Base-by-base conservation (phyloP, 352 stramenopile species). In the Phytopythium kandeliae region DNA sequence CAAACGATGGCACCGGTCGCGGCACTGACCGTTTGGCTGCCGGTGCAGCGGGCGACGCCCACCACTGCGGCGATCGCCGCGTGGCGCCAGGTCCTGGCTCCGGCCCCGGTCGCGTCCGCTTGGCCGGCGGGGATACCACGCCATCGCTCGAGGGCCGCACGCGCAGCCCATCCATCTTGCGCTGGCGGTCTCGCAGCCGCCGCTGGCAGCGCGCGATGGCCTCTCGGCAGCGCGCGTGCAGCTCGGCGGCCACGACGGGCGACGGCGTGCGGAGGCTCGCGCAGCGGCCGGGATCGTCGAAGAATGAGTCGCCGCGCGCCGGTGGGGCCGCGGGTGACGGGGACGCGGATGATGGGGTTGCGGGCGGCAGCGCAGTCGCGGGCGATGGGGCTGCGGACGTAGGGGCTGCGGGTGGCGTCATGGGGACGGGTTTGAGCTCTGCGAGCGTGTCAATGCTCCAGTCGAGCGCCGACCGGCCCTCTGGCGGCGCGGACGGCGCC, bases 391-490 rank as follows among this genome's bases (percentile, higher is more conserved):
- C n/a, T 0, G 54, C 21, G 37, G 31, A 28, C 13, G n/a, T n/a
- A n/a, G 52, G 38, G 12, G 50, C 41, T 4, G 25, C 19, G 17
- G n/a, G n/a, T n/a, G 77, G 77, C n/a, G 77, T 85, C 51, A 85
- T 81, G 19, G 24, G 35, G 26, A 67, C 54, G n/a, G 74, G 73
- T 45, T 76, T 65, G 17, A 85, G 64, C 63, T 80, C 75, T 8
- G 77, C 77, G 35, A 86, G 71, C 31, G 67, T 77, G 51, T 85
- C 77, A 49, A 88, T 86, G 58, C 74, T 88, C 77, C 77, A 88
- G 62, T 84, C 51, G 31, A 80, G 42, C 33, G 52, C 57, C 53
- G 57, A 66, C 21, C 21, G 25, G 24, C 45, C 28, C 43, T 28
- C 46, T 2, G 7, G 30, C 15, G 35, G 12, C 16, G 24, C 10